Base-by-base conservation (phyloP, 495 filamentous ascomycete genomes). In the Lasiosphaeria miniovina region DNA sequence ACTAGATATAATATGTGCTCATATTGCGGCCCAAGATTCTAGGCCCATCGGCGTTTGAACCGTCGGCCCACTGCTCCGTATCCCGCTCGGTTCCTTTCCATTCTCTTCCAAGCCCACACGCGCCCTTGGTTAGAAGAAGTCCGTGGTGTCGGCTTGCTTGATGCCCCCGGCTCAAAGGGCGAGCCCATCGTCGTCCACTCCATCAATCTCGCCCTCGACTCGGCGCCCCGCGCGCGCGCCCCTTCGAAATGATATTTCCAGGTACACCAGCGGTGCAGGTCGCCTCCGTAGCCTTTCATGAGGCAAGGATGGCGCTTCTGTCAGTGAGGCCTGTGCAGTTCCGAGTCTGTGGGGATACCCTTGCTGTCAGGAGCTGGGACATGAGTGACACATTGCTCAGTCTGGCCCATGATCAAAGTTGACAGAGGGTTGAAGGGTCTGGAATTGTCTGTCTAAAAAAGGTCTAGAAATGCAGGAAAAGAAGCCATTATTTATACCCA, bases 201-300 rank as follows among this genome's bases (percentile, higher is more conserved):
- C 11, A 58, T 51, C 33, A 51, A 58, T 58, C 55, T 51, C 34
- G 46, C 55, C 46, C 46, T 51, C 51, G 11, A 58, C 46, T 58
- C 55, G 34, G 34, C 46, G 46, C 46, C 34, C 46, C 34, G 33
- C 46, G 51, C 46, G 51, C 33, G 45, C 34, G 43, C 33, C 55
- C 55, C 33, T 58, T 51, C 45, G 33, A 58, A 58, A 46, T 58
- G 46, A 58, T 58, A 58, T 58, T 58, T 41, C 45, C 46, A 51
- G 45, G 33, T 58, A 58, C 46, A 58, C 46, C 31, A 58, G 55
- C 34, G 46, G 55, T 51, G 45, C 11, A 58, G 45, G 46, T 58
- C 46, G 33, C 55, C 55, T 50, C 55, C 33, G 55, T 58, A 58
- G 46, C 51, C 33, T 58, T 58, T 58, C 33, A 51, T 14, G 46